Percentiles rank a stretch among this genome's conserved stretches.
phyloP scores from a whole-genome alignment of 495 filamentous ascomycete genomes.

The Penicillium paxilli region DNA sequence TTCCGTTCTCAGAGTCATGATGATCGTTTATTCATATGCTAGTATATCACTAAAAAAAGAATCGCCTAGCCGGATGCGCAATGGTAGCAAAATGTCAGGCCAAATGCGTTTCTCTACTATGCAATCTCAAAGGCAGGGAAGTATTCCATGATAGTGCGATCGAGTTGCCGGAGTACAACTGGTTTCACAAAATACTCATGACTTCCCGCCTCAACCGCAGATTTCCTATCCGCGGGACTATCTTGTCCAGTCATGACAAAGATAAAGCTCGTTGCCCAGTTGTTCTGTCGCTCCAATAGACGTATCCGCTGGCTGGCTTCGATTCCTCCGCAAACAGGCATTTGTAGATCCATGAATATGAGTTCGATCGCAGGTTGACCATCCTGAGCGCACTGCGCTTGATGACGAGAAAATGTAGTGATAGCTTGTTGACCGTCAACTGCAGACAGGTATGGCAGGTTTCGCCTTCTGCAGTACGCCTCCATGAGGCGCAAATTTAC shows the following conservation, averaged over 20 bases:
- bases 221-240: conserved; percentile 9
- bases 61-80: no score
- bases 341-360: conserved; percentile 91
- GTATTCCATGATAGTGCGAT: no score
- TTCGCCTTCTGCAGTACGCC: conserved; percentile 13
- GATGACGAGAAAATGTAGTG: conserved; percentile 4
- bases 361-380: conserved; percentile 54
- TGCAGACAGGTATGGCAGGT: conserved; percentile 9
- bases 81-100: no score
- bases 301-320: conserved; percentile 88
- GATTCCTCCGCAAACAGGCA: conserved; percentile 86
- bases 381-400: background rate
- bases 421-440: conserved; percentile 10
- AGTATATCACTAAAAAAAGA: no score
- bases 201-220: conserved; percentile 6
- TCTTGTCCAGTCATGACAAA: conserved; percentile 21
- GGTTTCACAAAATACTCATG: conserved; percentile 18
- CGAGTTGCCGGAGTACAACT: conserved; percentile 10
- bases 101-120: no score
- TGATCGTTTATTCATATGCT: no score
- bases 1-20: no score
- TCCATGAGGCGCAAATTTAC: conserved; percentile 18
- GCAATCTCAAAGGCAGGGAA: no score
- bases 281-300: conserved; percentile 72
- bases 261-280: conserved; percentile 1